Conservation (phyloP, 1,139 yeast genomes). For the Magnusiomyces ingens region DNA sequence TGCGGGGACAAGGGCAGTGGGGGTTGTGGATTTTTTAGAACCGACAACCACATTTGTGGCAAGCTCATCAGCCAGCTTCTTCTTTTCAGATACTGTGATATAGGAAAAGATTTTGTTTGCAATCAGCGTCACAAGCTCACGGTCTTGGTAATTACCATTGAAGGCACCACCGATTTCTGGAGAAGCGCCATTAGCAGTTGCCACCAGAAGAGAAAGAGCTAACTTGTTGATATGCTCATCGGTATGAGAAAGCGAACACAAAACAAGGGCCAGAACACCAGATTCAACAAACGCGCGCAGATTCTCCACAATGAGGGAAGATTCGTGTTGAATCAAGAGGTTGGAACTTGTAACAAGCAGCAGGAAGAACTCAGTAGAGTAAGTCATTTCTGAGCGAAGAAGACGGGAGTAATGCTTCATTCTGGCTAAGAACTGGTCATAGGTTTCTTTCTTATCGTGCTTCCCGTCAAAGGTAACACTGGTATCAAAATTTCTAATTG, state of each 20-base stretch:
- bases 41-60: background rate
- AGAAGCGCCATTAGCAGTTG: constrained; percentile 6
- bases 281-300: constrained; percentile 54
- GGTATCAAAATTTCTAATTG: constrained; percentile 38
- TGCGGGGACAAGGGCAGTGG: background rate
- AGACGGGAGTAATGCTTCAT: constrained; percentile 12
- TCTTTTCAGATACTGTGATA: background rate
- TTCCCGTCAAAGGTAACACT: constrained; percentile 14
- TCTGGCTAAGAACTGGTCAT: background rate
- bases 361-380: constrained; percentile 30
- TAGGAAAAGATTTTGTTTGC: constrained; percentile 2
- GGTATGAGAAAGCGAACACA: constrained; percentile 39
- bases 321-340: constrained; percentile 23
- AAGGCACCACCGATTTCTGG: background rate
- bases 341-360: constrained; percentile 28
- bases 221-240: constrained; percentile 8
- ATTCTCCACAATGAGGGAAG: constrained; percentile 35
- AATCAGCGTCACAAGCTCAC: background rate
- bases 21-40: too few relatives aligned
- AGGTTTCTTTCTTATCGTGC: background rate
- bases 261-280: constrained; percentile 49
- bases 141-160: constrained; percentile 1
- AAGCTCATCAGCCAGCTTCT: background rate
- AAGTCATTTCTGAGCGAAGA: constrained; percentile 18
- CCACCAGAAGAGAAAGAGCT: constrained; percentile 10